phyloP scores from a whole-genome alignment of 1,284 basidiomycete genomes.

The Ustilago shanxiensis region DNA sequence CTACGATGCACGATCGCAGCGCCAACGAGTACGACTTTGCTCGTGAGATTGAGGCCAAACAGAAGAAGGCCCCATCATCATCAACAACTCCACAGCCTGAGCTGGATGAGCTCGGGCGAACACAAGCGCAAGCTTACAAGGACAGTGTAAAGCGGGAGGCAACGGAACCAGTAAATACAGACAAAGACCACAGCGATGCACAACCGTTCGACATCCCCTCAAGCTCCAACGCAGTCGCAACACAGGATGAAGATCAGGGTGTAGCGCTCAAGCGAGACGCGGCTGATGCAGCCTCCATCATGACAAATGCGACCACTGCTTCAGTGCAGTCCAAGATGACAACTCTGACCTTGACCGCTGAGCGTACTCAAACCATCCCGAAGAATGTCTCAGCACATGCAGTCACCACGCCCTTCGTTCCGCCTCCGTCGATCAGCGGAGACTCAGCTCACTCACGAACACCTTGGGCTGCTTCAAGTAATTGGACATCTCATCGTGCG shows the following conservation, averaged over 20 bases:
- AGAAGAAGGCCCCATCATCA: background rate
- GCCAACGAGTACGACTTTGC: conserved; percentile 51
- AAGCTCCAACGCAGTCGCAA: background rate
- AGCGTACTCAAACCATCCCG: conserved; percentile 30
- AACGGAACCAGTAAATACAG: background rate
- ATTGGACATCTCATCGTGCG: conserved; percentile 41
- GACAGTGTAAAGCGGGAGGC: conserved; percentile 27
- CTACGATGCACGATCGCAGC: conserved; percentile 30
- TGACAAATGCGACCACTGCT: conserved; percentile 27
- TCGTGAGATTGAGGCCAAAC: conserved; percentile 38
- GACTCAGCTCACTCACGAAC: conserved; percentile 25
- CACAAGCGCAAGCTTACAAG: conserved; percentile 46
- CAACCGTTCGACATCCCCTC: conserved; percentile 25
- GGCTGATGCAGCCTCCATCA: conserved; percentile 34
- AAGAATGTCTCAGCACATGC: conserved; percentile 38
- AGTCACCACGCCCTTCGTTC: conserved; percentile 26
- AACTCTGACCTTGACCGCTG: conserved; percentile 24
- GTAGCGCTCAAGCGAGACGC: conserved; percentile 8
- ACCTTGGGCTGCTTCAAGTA: conserved; percentile 36
- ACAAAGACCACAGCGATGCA: background rate
- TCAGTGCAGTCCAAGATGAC: conserved; percentile 50
- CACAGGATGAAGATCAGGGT: conserved; percentile 5
- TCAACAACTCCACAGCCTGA: background rate
- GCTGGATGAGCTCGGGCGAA: conserved; percentile 28
- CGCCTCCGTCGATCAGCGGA: conserved; percentile 41